phyloP scores from a whole-genome alignment of 2,329 filamentous ascomycete genomes.

The Ramichloridium luteum region DNA sequence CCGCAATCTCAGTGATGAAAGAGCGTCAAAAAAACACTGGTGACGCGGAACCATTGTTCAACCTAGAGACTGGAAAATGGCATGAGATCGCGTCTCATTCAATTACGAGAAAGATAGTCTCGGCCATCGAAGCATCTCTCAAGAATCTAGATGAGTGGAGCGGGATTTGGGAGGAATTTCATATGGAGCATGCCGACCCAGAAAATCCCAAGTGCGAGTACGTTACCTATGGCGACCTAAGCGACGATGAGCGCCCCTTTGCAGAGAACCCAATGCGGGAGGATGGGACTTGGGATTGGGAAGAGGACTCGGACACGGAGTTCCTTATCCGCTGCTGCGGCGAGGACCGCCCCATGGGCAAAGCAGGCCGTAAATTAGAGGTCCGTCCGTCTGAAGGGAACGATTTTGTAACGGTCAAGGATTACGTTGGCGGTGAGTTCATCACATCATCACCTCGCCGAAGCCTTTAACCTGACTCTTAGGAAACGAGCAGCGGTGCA shows the following conservation, averaged over 20 bases:
- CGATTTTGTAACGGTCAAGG: conserved; percentile 6
- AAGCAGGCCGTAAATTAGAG: conserved; percentile 5
- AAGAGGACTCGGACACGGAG: conserved; percentile 4
- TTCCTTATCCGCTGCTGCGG: conserved; percentile 5
- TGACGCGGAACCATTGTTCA: conserved; percentile 4
- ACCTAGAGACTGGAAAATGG: conserved; percentile 5
- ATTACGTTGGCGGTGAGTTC: conserved; percentile 6
- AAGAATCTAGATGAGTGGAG: conserved; percentile 3
- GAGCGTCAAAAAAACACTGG: conserved; percentile 4
- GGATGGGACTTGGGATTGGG: conserved; percentile 6
- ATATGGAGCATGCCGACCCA: conserved; percentile 6
- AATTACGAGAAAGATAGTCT: conserved; percentile 5
- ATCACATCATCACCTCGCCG: neutral
- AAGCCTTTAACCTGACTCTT: conserved; percentile 3
- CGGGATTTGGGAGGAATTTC: conserved; percentile 2
- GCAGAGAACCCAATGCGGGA: conserved; percentile 3
- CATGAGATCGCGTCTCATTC: conserved; percentile 5
- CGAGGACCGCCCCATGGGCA: conserved; percentile 5
- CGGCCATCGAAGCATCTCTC: conserved; percentile 4
- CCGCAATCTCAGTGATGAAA: conserved; percentile 5
- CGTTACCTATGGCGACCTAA: conserved; percentile 5
- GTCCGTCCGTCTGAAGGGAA: conserved; percentile 4
- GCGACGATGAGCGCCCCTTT: conserved; percentile 4
- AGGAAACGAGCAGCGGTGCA: conserved; percentile 3
- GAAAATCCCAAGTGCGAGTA: conserved; percentile 3